These are phyloP conservation scores for Conticribra guillardii DNA, from an alignment of 108 stramenopile genomes.

Conservation along the genomic window DNA sequence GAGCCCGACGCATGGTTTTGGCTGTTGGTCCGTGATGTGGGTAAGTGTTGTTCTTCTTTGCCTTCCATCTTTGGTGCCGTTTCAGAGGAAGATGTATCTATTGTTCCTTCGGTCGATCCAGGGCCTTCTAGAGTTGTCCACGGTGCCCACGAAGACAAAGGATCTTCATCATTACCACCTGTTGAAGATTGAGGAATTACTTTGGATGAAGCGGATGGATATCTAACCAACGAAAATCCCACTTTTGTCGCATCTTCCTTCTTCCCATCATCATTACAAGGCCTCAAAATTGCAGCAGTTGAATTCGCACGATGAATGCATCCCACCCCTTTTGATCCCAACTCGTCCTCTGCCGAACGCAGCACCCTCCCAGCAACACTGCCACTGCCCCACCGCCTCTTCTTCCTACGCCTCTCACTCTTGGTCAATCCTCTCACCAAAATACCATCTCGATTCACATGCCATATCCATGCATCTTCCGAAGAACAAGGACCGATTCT, in stretches of 20 bases:
- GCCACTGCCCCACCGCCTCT: conserved; percentile 9
- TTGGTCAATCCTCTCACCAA: conserved; percentile 46
- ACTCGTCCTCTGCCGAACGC: neutral
- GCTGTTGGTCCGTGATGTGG: conserved; percentile 41
- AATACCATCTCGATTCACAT: conserved; percentile 60
- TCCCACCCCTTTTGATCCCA: neutral
- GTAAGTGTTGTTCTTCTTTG: conserved; percentile 25
- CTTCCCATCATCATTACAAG: conserved; percentile 15
- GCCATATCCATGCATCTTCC: conserved; percentile 74
- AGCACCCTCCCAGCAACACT: conserved; percentile 5
- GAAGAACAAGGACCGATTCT: conserved; percentile 58
- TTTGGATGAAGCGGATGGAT: conserved; percentile 31
- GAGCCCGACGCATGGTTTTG: conserved; percentile 28
- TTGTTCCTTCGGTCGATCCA: conserved; percentile 3
- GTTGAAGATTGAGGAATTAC: neutral
- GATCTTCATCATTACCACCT: conserved; percentile 7
- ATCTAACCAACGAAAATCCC: conserved; percentile 47
- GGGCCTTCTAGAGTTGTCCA: conserved; percentile 37
- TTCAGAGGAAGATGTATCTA: neutral
- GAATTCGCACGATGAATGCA: conserved; percentile 30
- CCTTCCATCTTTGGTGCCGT: neutral
- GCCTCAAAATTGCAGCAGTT: conserved; percentile 13
- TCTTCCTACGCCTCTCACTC: conserved; percentile 21
- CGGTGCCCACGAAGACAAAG: conserved; percentile 20
- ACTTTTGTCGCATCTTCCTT: conserved; percentile 18